These are phyloP conservation scores for Nyssa sinensis DNA, from an alignment of 148 eudicot species.

Conservation along the genomic window DNA sequence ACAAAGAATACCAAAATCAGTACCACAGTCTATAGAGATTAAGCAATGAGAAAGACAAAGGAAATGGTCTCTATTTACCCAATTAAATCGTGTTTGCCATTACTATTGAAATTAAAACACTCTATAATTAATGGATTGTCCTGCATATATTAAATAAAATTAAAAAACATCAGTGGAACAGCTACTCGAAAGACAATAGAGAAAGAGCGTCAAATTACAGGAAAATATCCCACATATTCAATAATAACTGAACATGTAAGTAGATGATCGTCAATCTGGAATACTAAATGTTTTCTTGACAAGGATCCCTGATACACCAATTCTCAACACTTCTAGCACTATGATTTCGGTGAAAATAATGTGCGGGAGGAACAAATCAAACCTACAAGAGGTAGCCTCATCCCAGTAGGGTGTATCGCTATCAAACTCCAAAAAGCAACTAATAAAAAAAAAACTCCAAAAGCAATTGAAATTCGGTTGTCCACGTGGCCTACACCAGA, in stretches of 20 bases:
- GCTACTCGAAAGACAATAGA: not conserved
- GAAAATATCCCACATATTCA: constrained; percentile 1
- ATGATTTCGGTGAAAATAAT: not conserved
- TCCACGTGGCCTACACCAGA: not conserved
- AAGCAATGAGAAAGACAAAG: constrained; percentile 11
- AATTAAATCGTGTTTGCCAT: constrained; percentile 85
- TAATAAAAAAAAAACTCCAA: too few species aligned
- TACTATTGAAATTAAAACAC: constrained; percentile 87
- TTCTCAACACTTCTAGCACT: not conserved
- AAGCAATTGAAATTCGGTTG: not conserved
- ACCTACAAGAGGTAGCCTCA: not conserved
- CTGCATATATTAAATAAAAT: constrained; percentile 51
- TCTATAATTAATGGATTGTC: constrained; percentile 79
- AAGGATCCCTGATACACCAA: not conserved
- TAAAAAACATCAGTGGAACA: constrained; percentile 5
- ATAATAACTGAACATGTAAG: not conserved
- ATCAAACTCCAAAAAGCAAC: not conserved
- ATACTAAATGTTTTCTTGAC: not conserved
- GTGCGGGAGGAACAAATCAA: not conserved
- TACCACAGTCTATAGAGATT: not conserved
- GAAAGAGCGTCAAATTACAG: not conserved
- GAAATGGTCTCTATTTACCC: constrained; percentile 51
- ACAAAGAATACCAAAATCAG: constrained; percentile 20
- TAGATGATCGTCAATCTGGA: not conserved
- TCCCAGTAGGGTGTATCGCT: not conserved